phyloP scores from a whole-genome alignment of 805 yeast genomes.

The Saccharomycopsis capsularis region DNA sequence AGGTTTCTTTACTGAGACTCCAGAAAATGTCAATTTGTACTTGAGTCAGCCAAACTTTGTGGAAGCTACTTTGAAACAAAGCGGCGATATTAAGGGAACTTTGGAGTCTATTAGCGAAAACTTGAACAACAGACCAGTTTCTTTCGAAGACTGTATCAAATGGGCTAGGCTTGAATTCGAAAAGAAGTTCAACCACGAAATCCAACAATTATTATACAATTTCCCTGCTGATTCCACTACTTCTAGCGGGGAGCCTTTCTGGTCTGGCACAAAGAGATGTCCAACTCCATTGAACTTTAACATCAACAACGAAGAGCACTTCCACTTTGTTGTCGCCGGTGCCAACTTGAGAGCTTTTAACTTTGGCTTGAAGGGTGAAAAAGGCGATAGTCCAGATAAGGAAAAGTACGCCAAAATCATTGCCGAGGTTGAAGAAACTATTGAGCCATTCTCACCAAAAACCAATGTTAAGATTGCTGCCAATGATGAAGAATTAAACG shows the following conservation, averaged over 20 bases:
- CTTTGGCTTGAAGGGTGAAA: conserved; percentile 80
- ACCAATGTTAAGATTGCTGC: conserved; percentile 75
- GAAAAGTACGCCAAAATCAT: conserved; percentile 49
- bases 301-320: conserved; percentile 66
- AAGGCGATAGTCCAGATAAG: conserved; percentile 39
- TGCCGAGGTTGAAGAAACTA: conserved; percentile 31
- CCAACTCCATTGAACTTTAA: conserved; percentile 83
- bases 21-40: conserved; percentile 88
- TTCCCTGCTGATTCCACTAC: conserved; percentile 94
- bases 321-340: conserved; percentile 77
- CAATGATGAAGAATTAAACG: conserved; percentile 61
- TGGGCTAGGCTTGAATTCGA: conserved; percentile 95
- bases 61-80: conserved; percentile 83
- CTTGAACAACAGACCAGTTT: conserved; percentile 74
- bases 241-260: conserved; percentile 84
- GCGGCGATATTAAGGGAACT: conserved; percentile 84
- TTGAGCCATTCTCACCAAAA: conserved; percentile 68
- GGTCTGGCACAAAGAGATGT: conserved; percentile 98
- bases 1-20: conserved; percentile 84
- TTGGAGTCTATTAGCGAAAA: conserved; percentile 73
- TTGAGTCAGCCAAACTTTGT: conserved; percentile 88
- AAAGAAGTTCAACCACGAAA: conserved; percentile 75
- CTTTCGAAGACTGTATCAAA: conserved; percentile 86
- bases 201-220: conserved; percentile 82
- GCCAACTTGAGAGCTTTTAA: conserved; percentile 88